phyloP scores from a whole-genome alignment of 306 rosid genomes.

The Coriaria nepalensis region DNA sequence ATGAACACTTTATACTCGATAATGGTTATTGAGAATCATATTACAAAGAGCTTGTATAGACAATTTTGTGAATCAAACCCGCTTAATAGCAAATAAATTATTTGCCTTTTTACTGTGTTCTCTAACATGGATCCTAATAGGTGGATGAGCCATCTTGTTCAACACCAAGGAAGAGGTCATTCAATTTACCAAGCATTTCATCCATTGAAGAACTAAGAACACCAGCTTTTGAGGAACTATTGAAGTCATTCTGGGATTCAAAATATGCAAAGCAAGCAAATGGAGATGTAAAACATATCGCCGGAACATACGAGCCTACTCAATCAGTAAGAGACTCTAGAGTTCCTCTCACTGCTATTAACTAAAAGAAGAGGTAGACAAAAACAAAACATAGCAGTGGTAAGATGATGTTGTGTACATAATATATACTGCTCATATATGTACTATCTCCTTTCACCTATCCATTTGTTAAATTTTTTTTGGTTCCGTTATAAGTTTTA shows the following conservation, averaged over 20 bases:
- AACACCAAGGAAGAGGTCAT: conserved; percentile 77
- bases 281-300: conserved; percentile 66
- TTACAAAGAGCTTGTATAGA: no score
- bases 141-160: conserved; percentile 98
- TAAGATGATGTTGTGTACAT: no score
- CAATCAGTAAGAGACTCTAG: conserved; percentile 92
- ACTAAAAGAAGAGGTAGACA: conserved; percentile 22
- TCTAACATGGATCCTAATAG: conserved; percentile 22
- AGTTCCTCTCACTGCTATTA: conserved; percentile 90
- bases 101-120: background rate
- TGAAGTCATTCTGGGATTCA: conserved; percentile 76
- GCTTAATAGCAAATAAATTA: no score
- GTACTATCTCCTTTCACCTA: no score
- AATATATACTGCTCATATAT: no score
- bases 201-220: conserved; percentile 90
- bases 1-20: no score
- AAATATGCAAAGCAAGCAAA: conserved; percentile 61
- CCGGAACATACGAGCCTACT: conserved; percentile 56
- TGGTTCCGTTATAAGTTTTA: no score
- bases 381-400: no score
- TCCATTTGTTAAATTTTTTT: no score
- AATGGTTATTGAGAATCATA: no score
- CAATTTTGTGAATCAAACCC: no score
- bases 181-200: conserved; percentile 68
- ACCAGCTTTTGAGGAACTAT: conserved; percentile 83